phyloP scores from a whole-genome alignment of 1,139 yeast species.

The Geotrichum siamense region DNA sequence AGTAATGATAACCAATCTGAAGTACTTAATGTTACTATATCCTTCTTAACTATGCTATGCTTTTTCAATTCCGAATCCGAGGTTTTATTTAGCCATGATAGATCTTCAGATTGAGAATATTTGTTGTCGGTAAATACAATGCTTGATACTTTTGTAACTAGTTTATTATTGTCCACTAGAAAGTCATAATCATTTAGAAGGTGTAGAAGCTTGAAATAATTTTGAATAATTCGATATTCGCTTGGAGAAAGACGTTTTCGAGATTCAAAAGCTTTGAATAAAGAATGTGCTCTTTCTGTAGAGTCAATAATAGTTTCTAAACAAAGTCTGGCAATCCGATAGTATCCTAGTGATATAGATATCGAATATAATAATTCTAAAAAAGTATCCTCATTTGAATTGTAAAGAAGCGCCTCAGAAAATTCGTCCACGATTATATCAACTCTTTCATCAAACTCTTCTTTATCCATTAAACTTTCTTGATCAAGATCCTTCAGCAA shows the following conservation, averaged over 20 bases:
- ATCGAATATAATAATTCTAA: conserved; percentile 26
- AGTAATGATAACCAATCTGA: conserved; percentile 29
- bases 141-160: conserved; percentile 5
- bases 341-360: conserved; percentile 29
- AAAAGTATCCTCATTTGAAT: conserved; percentile 31
- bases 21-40: conserved; percentile 21
- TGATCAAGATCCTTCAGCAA: conserved; percentile 46
- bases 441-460: conserved; percentile 26
- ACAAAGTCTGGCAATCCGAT: conserved; percentile 51
- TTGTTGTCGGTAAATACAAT: conserved; percentile 8
- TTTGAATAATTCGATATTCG: conserved; percentile 20
- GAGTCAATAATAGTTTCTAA: conserved; percentile 51
- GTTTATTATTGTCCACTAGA: conserved; percentile 23
- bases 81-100: conserved; percentile 10
- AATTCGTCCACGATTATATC: conserved; percentile 30
- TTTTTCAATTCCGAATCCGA: conserved; percentile 5
- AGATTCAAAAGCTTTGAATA: conserved; percentile 23
- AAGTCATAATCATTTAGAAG: conserved; percentile 39
- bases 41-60: conserved; percentile 1
- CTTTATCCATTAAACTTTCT: conserved; percentile 25
- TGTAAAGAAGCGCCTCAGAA: conserved; percentile 33
- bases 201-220: conserved; percentile 12
- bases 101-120: conserved; percentile 5
- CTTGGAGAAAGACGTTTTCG: conserved; percentile 24
- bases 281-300: conserved; percentile 25